Percentiles rank a stretch among this genome's conserved stretches.
Evolutionary conservation across 331 rosid genomes (phyloP).

Genomic region (Saraca asoca): DNA sequence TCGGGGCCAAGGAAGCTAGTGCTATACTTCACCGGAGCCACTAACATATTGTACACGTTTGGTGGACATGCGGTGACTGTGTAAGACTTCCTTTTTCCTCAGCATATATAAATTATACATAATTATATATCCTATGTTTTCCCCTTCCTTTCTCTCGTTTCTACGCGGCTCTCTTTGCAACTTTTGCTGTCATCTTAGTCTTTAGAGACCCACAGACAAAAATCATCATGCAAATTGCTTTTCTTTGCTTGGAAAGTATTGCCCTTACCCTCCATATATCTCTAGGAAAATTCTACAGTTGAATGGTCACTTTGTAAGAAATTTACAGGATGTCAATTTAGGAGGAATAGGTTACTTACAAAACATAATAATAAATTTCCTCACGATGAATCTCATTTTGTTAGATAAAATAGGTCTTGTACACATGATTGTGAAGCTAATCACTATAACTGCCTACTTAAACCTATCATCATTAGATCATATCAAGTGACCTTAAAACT

Average conservation of each 20-base stretch:
- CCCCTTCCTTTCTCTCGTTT: slow-evolving; percentile 11
- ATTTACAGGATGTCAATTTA: no score
- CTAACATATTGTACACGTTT: slow-evolving; percentile 93
- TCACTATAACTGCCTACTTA: no score
- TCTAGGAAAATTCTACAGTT: slow-evolving; percentile 25
- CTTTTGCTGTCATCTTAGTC: slow-evolving; percentile 52
- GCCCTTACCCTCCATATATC: neutral
- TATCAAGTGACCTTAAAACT: no score
- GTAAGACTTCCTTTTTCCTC: slow-evolving; percentile 46
- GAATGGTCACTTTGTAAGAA: neutral
- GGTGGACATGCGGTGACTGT: slow-evolving; percentile 99
- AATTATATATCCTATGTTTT: neutral
- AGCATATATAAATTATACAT: neutral
- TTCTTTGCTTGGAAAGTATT: slow-evolving; percentile 39
- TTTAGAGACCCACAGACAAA: slow-evolving; percentile 44
- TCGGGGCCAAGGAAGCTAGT: slow-evolving; percentile 75
- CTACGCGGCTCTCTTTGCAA: slow-evolving; percentile 50
- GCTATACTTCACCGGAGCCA: slow-evolving; percentile 96
- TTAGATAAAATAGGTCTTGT: no score
- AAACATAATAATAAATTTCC: no score
- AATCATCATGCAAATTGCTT: slow-evolving; percentile 38
- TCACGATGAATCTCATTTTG: no score
- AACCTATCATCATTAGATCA: no score
- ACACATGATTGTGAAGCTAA: no score
- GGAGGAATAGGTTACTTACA: no score